Conservation (phyloP, 1,139 yeast genomes). For the Kodamaea plutei region DNA sequence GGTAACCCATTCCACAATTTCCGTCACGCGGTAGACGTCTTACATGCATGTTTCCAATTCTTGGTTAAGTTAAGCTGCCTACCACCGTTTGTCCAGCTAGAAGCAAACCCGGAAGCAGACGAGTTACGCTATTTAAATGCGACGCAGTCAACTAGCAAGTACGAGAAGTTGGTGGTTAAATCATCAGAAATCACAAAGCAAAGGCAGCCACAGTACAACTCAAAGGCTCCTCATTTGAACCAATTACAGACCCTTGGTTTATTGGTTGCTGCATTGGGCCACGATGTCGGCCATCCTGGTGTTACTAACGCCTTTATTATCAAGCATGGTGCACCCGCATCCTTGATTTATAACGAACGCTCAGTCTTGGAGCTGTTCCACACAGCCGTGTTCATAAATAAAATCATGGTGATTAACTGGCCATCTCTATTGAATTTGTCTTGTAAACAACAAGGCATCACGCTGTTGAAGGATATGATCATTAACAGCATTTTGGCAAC, state of each 20-base stretch:
- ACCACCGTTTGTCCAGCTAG: slow-evolving; percentile 38
- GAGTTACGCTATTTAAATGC: slow-evolving; percentile 16
- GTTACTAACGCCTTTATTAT: slow-evolving; percentile 75
- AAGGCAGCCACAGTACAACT: background rate
- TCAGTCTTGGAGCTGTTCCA: slow-evolving; percentile 86
- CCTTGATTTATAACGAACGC: slow-evolving; percentile 56
- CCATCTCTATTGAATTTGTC: slow-evolving; percentile 41
- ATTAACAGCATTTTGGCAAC: slow-evolving; percentile 69
- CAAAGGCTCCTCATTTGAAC: slow-evolving; percentile 21
- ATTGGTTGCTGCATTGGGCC: slow-evolving; percentile 84
- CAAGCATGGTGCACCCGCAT: slow-evolving; percentile 60
- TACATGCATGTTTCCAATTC: slow-evolving; percentile 81
- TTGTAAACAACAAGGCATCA: slow-evolving; percentile 16
- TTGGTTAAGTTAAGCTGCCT: slow-evolving; percentile 47
- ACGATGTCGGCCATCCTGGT: slow-evolving; percentile 96
- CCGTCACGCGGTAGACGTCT: slow-evolving; percentile 91
- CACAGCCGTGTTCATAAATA: slow-evolving; percentile 59
- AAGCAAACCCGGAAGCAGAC: slow-evolving; percentile 26
- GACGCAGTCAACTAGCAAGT: slow-evolving; percentile 18
- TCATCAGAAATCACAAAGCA: background rate
- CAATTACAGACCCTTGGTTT: slow-evolving; percentile 54
- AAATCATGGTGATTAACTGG: slow-evolving; percentile 60
- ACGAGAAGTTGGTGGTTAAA: slow-evolving; percentile 2
- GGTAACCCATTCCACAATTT: slow-evolving; percentile 93
- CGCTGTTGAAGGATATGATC: slow-evolving; percentile 29